Base-by-base conservation (phyloP, 768 basidiomycete genomes). In the Butyriboletus loyo region DNA sequence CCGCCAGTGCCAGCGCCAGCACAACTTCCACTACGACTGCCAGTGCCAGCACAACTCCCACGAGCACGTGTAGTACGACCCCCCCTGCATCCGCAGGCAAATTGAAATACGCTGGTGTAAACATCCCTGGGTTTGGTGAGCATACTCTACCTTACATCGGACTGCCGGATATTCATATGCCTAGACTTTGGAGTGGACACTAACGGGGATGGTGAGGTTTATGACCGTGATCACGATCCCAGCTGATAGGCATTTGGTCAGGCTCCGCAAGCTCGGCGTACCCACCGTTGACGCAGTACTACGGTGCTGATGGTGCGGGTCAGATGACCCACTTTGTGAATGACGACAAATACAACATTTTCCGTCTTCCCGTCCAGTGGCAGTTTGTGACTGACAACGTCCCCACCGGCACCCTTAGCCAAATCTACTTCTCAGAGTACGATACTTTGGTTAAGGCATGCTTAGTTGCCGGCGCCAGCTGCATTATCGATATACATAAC, bases 301-400 rank as follows among this genome's bases (percentile, higher is more conserved):
- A 50, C 5, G 57, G 57, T 38, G 22, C 34, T 11, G 45, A 60
- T 25, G 58, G 58, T 1, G 14, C 38, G 1, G 78, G 78, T 8
- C 83, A 84, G 60, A 83, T 84, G 79, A 60, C 70, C 31, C 82
- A 85, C 59, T 84, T 84, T 53, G 75, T 76, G 38, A 69, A 73
- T 0, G 70, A 79, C 54, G 79, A 82, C 58, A 73, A 72, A 5
- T 80, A 73, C 70, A 80, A 80, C 55, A 72, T 72, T 15, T 81
- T 83, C 73, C 80, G 83, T 40, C 73, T 83, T 28, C 82, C 82
- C 3, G 77, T 82, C 8, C 74, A 74, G 17, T 84, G 83, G 81
- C 82, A 84, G 55, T 79, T 72, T 66, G 64, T 79, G 28, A 72
- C 70, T 1, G 68, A 73, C 59, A 62, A 74, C 42, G 66, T 72